Percentiles rank a stretch among this genome's conserved stretches.
phyloP scores from a whole-genome alignment of 179 eudicot genomes.

The Sideroxylon spinosum region DNA sequence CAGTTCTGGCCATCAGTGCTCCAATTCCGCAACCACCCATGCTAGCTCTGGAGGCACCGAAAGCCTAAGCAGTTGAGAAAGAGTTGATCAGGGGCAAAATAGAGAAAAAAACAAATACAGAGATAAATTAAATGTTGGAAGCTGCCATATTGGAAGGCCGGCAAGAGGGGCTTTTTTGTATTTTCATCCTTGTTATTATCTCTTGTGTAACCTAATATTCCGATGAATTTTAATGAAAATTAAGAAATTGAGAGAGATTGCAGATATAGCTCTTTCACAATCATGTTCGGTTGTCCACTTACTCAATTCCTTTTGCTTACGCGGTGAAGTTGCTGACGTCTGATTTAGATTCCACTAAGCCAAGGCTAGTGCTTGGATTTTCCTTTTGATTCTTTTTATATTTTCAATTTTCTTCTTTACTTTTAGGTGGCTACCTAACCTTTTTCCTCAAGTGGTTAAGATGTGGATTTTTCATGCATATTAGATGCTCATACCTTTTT shows the following conservation, averaged over 20 bases:
- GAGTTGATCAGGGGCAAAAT: neutral
- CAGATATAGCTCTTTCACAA: neutral
- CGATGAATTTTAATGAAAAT: slow-evolving; percentile 7
- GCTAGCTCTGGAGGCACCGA: slow-evolving; percentile 56
- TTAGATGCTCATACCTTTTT: too few species aligned
- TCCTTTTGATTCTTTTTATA: too few species aligned
- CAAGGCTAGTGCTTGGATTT: neutral
- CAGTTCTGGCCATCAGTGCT: slow-evolving; percentile 35
- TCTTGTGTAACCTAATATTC: slow-evolving; percentile 11
- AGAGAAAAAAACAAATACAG: too few species aligned
- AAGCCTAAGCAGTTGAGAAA: neutral
- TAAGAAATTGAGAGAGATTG: slow-evolving; percentile 8
- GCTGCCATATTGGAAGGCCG: neutral
- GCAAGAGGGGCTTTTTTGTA: slow-evolving; percentile 32
- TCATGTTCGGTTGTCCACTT: neutral
- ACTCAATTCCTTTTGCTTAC: neutral
- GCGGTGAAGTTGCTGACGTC: slow-evolving; percentile 15
- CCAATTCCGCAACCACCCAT: slow-evolving; percentile 51
- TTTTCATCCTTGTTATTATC: slow-evolving; percentile 9
- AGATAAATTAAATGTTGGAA: neutral
- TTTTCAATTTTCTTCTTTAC: too few species aligned
- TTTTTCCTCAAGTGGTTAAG: too few species aligned
- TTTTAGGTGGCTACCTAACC: too few species aligned
- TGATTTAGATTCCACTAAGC: slow-evolving; percentile 19
- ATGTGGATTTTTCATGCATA: too few species aligned